Evolutionary conservation across 202 grass and related monocot genomes (phyloP).

Genomic region (Zizania palustris): DNA sequence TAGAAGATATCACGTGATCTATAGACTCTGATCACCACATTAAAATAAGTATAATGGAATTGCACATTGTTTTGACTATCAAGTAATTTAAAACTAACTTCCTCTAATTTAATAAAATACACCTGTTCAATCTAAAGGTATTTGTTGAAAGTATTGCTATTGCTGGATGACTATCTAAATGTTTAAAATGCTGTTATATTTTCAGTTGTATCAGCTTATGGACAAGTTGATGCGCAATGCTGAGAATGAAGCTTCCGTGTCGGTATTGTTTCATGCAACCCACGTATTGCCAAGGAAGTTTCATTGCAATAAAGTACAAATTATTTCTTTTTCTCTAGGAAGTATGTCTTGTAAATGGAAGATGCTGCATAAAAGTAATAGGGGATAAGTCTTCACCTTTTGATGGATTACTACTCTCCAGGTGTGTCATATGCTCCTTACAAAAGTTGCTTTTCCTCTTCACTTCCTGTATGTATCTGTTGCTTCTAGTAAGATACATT

Average conservation of each 20-base stretch:
- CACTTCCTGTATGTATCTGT: slow-evolving; percentile 9
- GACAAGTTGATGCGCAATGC: slow-evolving; percentile 60
- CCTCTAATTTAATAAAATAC: slow-evolving; percentile 19
- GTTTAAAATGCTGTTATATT: slow-evolving; percentile 39
- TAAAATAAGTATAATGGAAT: neutral
- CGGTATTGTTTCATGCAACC: slow-evolving; percentile 56
- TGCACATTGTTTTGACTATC: neutral
- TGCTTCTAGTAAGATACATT: slow-evolving; percentile 35
- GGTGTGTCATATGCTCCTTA: slow-evolving; percentile 43
- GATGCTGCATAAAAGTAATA: slow-evolving; percentile 64
- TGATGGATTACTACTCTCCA: slow-evolving; percentile 70
- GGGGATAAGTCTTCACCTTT: slow-evolving; percentile 44
- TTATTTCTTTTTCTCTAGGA: slow-evolving; percentile 61
- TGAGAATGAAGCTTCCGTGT: slow-evolving; percentile 56
- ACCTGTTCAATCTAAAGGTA: slow-evolving; percentile 10
- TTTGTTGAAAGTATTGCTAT: slow-evolving; percentile 17
- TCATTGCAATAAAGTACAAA: slow-evolving; percentile 28
- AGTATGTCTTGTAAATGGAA: slow-evolving; percentile 76
- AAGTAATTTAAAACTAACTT: neutral
- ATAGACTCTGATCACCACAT: neutral
- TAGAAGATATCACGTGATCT: slow-evolving; percentile 1
- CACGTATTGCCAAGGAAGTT: slow-evolving; percentile 34
- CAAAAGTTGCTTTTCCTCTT: slow-evolving; percentile 13
- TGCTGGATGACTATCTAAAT: slow-evolving; percentile 16
- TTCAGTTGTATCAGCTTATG: slow-evolving; percentile 79